phyloP scores from a whole-genome alignment of 164 flowering plant species.

The Macadamia tetraphylla region DNA sequence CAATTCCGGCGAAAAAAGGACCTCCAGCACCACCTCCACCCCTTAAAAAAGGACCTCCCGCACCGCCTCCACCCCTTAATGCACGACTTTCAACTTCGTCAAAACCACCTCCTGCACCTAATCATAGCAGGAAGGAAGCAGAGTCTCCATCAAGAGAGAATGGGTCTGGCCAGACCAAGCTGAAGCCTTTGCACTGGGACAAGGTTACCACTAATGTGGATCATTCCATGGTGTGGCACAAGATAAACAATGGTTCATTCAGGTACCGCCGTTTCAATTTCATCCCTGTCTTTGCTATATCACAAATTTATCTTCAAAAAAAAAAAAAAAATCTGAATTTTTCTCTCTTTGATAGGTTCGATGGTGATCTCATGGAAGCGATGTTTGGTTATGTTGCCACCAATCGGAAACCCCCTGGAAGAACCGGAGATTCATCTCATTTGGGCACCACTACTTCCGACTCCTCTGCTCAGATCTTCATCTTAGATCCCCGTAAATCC shows the following conservation, averaged over 20 bases:
- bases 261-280: constrained; percentile 32
- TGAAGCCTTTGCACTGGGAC: constrained; percentile 94
- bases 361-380: constrained; percentile 94
- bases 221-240: constrained; percentile 93
- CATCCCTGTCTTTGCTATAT: neutral
- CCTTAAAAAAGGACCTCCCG: constrained; percentile 18
- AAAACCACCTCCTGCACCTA: constrained; percentile 40
- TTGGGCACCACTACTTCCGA: constrained; percentile 17
- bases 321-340: neutral
- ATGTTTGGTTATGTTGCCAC: constrained; percentile 73
- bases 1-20: constrained; percentile 19
- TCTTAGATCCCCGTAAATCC: constrained; percentile 71
- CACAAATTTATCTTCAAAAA: neutral
- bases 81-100: neutral
- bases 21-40: constrained; percentile 43
- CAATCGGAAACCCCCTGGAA: constrained; percentile 34
- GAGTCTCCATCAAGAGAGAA: constrained; percentile 20
- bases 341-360: constrained; percentile 37
- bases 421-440: constrained; percentile 10
- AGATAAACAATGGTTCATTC: constrained; percentile 71
- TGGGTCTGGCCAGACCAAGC: constrained; percentile 25
- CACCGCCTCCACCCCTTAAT: neutral
- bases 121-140: constrained; percentile 14
- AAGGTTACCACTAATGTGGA: constrained; percentile 54
- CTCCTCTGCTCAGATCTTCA: constrained; percentile 38